A percentile compares a stretch with the other conserved stretches of the same genome.
Evolutionary conservation across 1,284 basidiomycete species (phyloP).

Genomic region (Ganoderma sinense): DNA sequence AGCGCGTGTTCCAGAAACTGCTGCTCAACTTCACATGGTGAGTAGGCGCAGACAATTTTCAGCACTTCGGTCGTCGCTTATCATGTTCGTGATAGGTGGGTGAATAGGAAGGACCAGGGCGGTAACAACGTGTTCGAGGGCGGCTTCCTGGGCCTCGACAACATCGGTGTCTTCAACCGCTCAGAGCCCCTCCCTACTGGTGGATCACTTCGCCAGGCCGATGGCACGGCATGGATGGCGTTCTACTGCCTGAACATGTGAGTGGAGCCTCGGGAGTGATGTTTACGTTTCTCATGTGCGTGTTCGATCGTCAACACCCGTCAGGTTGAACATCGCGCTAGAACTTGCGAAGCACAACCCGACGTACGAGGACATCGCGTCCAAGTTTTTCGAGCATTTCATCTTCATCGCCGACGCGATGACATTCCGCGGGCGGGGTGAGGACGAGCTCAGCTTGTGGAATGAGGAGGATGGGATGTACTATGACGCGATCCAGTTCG

Average conservation of each 20-base stretch:
- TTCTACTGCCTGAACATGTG: slow-evolving; percentile 97
- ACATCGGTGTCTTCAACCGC: slow-evolving; percentile 98
- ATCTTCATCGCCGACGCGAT: slow-evolving; percentile 98
- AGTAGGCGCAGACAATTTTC: slow-evolving; percentile 38
- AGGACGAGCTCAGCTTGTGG: slow-evolving; percentile 86
- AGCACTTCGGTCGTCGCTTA: neutral
- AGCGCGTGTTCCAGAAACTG: slow-evolving; percentile 98
- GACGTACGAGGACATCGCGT: slow-evolving; percentile 99
- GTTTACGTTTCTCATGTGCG: neutral
- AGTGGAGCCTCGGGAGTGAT: neutral
- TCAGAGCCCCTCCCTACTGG: slow-evolving; percentile 96
- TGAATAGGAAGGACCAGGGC: slow-evolving; percentile 95
- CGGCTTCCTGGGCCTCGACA: slow-evolving; percentile 97
- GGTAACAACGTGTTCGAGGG: slow-evolving; percentile 98
- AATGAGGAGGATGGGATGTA: slow-evolving; percentile 98
- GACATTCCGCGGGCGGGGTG: slow-evolving; percentile 74
- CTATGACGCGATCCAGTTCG: slow-evolving; percentile 96
- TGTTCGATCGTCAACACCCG: neutral
- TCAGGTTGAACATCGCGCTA: slow-evolving; percentile 93
- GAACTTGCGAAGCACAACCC: slow-evolving; percentile 98
- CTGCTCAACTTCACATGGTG: slow-evolving; percentile 97
- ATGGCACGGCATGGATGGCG: slow-evolving; percentile 99
- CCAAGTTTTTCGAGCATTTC: slow-evolving; percentile 98
- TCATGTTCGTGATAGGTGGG: slow-evolving; percentile 72
- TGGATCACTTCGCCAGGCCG: slow-evolving; percentile 91